Evolutionary conservation across 495 filamentous ascomycete genomes (phyloP), one percentile per base, ranked within the genome.

Genomic region (Lasiosphaeria hispida): DNA sequence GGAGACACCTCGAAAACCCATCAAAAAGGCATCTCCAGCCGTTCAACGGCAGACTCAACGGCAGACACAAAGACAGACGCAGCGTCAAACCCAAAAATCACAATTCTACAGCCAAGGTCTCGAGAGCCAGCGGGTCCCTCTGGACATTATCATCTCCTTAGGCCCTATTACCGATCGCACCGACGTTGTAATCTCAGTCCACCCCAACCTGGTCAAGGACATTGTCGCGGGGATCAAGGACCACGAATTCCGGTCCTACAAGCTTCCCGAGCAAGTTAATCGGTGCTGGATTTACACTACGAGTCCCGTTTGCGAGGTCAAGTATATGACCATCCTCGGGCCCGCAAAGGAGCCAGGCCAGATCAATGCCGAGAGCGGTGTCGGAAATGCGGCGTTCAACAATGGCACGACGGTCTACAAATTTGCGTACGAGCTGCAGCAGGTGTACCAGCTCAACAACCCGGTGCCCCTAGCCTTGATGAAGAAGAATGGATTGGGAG

Each of bases 391-490:
- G 14, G 74, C 77, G 36, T 82, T 82, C 63, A 81, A 81, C 50
- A 52, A 61, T n/a, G 72, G 73, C 30, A 63, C 54, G 13, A 55
- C 30, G 13, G 43, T 48, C 7, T 61, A 62, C 30, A 72, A 70
- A 23, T 73, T 60, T 39, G 80, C 80, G 13, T 75, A 79, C 47
- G 74, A 81, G 62, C 66, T 83, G 34, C 33, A 74, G 4, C 77
- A 82, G 55, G 72, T 82, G 7, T 82, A 82, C 50, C 70, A 77
- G 59, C 72, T 83, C 4, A 78, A 80, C 48, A 75, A 82, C 51
- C 76, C 79, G 0, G 63, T 80, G n/a, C 67, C 74, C 2, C 57
- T 73, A 13, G 64, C 69, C 1, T 63, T 72, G 10, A 72, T 82
- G 70, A 64, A 71, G 47, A 63, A 69, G 10, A 72, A 76, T 18